These are phyloP conservation scores for Ophiorrhiza pumila DNA, from an alignment of 257 asterid genomes.

Conservation along the genomic window DNA sequence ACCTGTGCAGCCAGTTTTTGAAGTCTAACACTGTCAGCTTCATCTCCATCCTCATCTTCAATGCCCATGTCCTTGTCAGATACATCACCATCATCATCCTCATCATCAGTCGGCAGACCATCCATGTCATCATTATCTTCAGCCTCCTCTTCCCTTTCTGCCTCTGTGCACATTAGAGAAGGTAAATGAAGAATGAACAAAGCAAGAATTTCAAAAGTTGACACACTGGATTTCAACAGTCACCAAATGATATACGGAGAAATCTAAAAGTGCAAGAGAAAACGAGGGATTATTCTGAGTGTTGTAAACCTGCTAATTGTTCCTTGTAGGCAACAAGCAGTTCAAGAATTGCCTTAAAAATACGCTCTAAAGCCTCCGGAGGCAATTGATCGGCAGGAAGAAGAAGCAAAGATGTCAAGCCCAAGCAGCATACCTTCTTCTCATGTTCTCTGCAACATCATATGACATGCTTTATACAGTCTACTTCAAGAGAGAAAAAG, in stretches of 20 bases:
- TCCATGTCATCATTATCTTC: constrained; percentile 78
- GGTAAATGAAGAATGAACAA: not conserved
- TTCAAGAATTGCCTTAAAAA: constrained; percentile 85
- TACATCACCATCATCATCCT: constrained; percentile 62
- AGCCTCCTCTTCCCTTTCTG: constrained; percentile 73
- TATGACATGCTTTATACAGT: constrained; percentile 3
- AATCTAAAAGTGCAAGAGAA: not conserved
- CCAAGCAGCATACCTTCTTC: constrained; percentile 94
- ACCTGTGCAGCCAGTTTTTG: constrained; percentile 95
- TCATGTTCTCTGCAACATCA: constrained; percentile 77
- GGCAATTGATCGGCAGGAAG: constrained; percentile 92
- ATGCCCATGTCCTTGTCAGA: constrained; percentile 95
- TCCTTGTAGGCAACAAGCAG: constrained; percentile 95
- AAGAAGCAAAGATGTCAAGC: constrained; percentile 89
- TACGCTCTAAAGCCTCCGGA: constrained; percentile 82
- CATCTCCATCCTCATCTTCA: constrained; percentile 88
- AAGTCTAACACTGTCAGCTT: constrained; percentile 65
- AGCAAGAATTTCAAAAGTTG: not conserved
- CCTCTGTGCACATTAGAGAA: constrained; percentile 40
- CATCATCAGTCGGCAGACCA: constrained; percentile 74
- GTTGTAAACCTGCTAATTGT: constrained; percentile 75
- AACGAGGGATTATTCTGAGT: not conserved
- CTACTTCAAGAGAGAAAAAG: not conserved
- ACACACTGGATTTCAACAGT: not conserved
- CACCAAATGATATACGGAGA: not conserved